These are phyloP conservation scores for Saturnispora ahearnii DNA, from an alignment of 805 yeast genomes.

Conservation along the genomic window DNA sequence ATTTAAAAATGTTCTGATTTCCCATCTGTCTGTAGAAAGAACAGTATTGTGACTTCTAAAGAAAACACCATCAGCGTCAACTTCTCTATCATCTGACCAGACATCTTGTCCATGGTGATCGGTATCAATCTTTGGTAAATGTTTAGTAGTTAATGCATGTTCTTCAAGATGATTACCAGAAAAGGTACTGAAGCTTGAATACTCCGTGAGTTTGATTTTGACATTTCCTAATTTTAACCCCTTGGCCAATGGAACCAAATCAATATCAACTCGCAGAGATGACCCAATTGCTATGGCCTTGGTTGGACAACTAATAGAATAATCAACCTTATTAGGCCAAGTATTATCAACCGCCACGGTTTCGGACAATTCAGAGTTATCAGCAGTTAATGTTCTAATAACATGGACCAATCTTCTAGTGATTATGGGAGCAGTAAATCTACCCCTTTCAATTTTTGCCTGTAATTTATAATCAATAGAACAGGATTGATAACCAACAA, in stretches of 20 bases:
- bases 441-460: conserved; percentile 76
- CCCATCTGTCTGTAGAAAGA: conserved; percentile 62
- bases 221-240: conserved; percentile 74
- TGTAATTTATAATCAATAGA: conserved; percentile 63
- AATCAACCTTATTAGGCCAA: conserved; percentile 93
- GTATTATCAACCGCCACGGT: conserved; percentile 90
- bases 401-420: conserved; percentile 70
- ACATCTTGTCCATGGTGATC: conserved; percentile 35
- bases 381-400: conserved; percentile 80
- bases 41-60: conserved; percentile 24
- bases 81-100: conserved; percentile 28
- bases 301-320: conserved; percentile 75
- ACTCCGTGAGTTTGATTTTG: conserved; percentile 59
- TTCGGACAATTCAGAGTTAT: conserved; percentile 78
- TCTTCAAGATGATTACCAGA: conserved; percentile 56
- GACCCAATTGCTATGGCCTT: conserved; percentile 90
- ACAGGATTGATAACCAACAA: conserved; percentile 83
- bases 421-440: conserved; percentile 55
- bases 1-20: conserved; percentile 46
- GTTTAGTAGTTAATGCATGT: conserved; percentile 44
- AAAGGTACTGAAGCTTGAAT: conserved; percentile 46
- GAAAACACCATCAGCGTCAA: conserved; percentile 32
- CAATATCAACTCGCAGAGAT: conserved; percentile 55
- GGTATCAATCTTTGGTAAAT: conserved; percentile 30
- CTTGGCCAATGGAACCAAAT: conserved; percentile 70